These are phyloP conservation scores for Groenewaldozyma salmanticensis DNA, from an alignment of 805 yeast genomes.

Conservation along the genomic window DNA sequence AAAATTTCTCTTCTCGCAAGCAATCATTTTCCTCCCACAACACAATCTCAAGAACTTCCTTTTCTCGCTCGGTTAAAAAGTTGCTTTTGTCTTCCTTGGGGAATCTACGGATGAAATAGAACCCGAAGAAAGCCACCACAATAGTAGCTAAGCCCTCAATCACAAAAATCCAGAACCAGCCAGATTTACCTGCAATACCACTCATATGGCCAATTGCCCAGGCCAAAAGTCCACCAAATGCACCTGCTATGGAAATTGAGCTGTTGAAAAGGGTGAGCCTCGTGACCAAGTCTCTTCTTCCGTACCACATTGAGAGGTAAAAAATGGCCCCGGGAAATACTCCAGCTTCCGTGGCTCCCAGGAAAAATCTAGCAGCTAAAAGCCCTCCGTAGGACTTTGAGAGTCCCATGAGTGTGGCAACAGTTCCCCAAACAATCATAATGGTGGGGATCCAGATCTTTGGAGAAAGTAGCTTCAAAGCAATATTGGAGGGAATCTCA, in stretches of 20 bases:
- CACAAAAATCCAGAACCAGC: constrained; percentile 35
- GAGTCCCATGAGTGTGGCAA: constrained; percentile 27
- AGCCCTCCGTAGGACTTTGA: constrained; percentile 24
- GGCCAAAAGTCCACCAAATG: constrained; percentile 32
- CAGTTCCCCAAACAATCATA: constrained; percentile 31
- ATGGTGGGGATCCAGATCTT: constrained; percentile 28
- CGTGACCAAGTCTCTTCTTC: constrained; percentile 30
- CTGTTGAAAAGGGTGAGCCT: constrained; percentile 31
- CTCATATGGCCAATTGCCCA: constrained; percentile 39
- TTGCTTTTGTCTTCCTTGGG: constrained; percentile 31
- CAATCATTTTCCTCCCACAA: constrained; percentile 6
- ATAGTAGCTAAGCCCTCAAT: constrained; percentile 35
- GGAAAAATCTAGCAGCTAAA: constrained; percentile 29
- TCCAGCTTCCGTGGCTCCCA: constrained; percentile 36
- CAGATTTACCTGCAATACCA: constrained; percentile 25
- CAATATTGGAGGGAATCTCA: constrained; percentile 33
- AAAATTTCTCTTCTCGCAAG: not conserved
- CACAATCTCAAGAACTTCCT: constrained; percentile 18
- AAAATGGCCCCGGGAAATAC: constrained; percentile 35
- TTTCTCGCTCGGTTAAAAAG: constrained; percentile 13
- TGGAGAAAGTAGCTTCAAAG: constrained; percentile 30
- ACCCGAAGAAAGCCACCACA: constrained; percentile 26
- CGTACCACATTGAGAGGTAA: constrained; percentile 33
- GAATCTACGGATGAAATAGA: constrained; percentile 37
- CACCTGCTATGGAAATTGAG: constrained; percentile 30